These are phyloP conservation scores for Collybiopsis confluens DNA, from an alignment of 768 basidiomycete genomes.

Conservation along the genomic window DNA sequence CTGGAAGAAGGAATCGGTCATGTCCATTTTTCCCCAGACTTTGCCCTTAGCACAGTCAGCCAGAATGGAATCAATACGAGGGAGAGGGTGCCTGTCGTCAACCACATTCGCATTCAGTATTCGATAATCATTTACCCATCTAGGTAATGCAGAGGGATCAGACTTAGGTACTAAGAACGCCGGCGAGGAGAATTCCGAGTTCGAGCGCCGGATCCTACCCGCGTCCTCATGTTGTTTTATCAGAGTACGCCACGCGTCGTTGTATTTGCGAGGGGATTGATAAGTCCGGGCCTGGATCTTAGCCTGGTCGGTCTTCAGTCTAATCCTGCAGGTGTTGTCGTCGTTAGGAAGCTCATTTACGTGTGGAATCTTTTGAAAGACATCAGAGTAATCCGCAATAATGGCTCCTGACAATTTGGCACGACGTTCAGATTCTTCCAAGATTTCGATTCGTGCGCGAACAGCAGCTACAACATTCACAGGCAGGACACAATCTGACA, in stretches of 20 bases:
- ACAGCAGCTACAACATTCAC: neutral
- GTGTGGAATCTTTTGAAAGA: conserved; percentile 21
- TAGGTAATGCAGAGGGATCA: conserved; percentile 16
- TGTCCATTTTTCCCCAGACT: conserved; percentile 29
- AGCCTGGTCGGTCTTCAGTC: conserved; percentile 16
- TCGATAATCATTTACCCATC: conserved; percentile 26
- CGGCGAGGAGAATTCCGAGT: conserved; percentile 21
- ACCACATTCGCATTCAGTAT: conserved; percentile 20
- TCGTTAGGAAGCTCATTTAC: conserved; percentile 14
- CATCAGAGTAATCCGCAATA: conserved; percentile 10
- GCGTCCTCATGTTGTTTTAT: conserved; percentile 26
- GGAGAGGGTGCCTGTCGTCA: conserved; percentile 18
- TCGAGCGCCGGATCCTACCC: conserved; percentile 21
- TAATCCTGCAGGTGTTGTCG: conserved; percentile 16
- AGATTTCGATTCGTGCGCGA: neutral
- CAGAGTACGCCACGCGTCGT: conserved; percentile 22
- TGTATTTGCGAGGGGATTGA: conserved; percentile 26
- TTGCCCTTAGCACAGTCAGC: conserved; percentile 28
- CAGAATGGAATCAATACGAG: conserved; percentile 18
- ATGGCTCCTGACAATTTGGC: neutral
- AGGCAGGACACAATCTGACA: neutral
- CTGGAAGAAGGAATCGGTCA: conserved; percentile 37
- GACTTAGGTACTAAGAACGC: conserved; percentile 28
- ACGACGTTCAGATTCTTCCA: neutral
- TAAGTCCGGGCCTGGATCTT: conserved; percentile 16